phyloP scores from a whole-genome alignment of 495 filamentous ascomycete genomes.

The Penicillium psychrofluorescens region DNA sequence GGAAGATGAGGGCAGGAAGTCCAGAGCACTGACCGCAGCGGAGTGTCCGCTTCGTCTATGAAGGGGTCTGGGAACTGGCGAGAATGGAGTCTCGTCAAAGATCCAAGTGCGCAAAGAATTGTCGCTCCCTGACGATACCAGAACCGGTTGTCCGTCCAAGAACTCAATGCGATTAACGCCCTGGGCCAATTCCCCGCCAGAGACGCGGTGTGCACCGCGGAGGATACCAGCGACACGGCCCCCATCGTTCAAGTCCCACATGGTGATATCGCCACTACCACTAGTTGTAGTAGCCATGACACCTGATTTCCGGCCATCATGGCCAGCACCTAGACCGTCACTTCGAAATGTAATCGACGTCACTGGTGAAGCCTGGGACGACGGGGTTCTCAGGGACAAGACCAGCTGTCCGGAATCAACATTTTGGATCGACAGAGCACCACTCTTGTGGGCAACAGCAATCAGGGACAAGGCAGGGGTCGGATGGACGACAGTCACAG shows the following conservation, averaged over 20 bases:
- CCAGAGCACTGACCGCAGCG: conserved; percentile 67
- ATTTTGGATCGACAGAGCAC: conserved; percentile 72
- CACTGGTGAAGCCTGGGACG: conserved; percentile 45
- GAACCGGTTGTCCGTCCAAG: conserved; percentile 79
- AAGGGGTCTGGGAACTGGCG: conserved; percentile 72
- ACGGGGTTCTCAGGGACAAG: conserved; percentile 55
- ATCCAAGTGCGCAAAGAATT: conserved; percentile 95
- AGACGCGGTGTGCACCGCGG: conserved; percentile 74
- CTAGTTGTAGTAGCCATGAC: conserved; percentile 77
- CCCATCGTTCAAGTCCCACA: conserved; percentile 92
- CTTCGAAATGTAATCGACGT: conserved; percentile 86
- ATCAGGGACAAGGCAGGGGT: conserved; percentile 78
- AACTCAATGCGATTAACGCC: conserved; percentile 80
- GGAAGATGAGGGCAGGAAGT: conserved; percentile 77
- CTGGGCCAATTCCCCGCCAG: conserved; percentile 44
- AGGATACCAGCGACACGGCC: conserved; percentile 75
- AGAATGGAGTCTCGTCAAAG: conserved; percentile 82
- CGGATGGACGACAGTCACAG: conserved; percentile 76
- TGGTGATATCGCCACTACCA: conserved; percentile 73
- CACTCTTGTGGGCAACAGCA: conserved; percentile 76
- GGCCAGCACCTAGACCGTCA: conserved; percentile 83
- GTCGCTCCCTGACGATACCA: conserved; percentile 84
- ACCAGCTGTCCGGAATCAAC: conserved; percentile 65
- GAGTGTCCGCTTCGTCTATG: conserved; percentile 84
- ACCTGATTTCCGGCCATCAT: conserved; percentile 71